Evolutionary conservation across 257 asterid species (phyloP).

Genomic region (Forsythia viridissima): DNA sequence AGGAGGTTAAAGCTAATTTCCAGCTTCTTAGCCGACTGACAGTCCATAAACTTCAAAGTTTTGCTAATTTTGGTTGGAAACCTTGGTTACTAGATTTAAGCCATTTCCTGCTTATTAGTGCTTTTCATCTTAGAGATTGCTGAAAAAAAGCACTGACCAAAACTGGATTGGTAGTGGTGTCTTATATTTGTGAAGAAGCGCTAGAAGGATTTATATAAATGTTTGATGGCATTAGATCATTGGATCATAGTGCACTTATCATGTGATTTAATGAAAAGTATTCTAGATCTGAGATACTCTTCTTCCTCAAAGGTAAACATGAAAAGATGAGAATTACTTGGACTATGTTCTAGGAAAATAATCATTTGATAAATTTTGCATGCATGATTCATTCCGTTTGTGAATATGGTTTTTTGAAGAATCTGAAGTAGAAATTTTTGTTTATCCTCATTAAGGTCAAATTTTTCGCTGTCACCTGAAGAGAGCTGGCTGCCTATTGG

Average conservation of each 20-base stretch:
- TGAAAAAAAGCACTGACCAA: neutral
- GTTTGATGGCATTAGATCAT: neutral
- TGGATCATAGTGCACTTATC: neutral
- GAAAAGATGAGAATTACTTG: neutral
- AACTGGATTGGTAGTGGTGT: neutral
- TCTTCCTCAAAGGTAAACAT: neutral
- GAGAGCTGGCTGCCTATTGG: slow-evolving; percentile 97
- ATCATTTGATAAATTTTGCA: neutral
- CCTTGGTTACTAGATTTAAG: neutral
- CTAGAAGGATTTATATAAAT: neutral
- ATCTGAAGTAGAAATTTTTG: neutral
- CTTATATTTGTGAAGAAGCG: neutral
- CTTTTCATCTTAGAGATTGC: neutral
- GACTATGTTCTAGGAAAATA: neutral
- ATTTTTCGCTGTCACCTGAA: slow-evolving; percentile 85
- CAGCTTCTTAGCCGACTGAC: neutral
- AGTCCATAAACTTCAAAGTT: neutral
- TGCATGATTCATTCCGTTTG: neutral
- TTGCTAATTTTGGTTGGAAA: neutral
- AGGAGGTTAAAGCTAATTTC: neutral
- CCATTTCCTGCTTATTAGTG: neutral
- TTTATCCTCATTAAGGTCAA: slow-evolving; percentile 44
- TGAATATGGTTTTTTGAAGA: neutral
- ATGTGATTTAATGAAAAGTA: neutral
- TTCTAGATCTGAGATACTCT: neutral